Evolutionary conservation across 768 basidiomycete genomes (phyloP), one percentile per base, ranked within the genome.

Genomic region (Filobasidium floriforme): DNA sequence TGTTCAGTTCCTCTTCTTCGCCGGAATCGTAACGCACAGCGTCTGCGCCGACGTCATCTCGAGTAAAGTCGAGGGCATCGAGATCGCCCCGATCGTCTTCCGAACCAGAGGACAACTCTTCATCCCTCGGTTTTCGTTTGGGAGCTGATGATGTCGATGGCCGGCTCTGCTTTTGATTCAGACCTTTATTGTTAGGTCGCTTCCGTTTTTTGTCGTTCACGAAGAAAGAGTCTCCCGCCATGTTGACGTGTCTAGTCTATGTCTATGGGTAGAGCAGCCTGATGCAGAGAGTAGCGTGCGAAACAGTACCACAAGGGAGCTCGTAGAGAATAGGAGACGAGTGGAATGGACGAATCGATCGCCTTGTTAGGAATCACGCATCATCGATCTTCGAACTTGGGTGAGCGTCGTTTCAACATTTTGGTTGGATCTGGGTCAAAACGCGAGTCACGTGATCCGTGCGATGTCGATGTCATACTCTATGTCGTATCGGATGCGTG

Each of bases 21-120:
- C 61, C 69, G 10, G 62, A 70, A 64, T 70, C 71, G 40, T 63
- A 41, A 22, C 59, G 59, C 12, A 59, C 62, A 26, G 59, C 52
- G 37, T 65, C 22, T 40, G n/a, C 37, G 11, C 66, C 54, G 24
- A 57, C 49, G 15, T 60, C 79, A 66, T 84, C 83, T 41, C 81
- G 81, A 11, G 77, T 79, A 69, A 92, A 79, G 75, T 93, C 89
- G 81, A 92, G 83, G 74, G 88, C 86, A 71, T 89, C 88, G 61
- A 90, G 37, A 68, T 76, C 76, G 26, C 66, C 70, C 14, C 51
- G 63, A 19, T 66, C 73, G 28, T 66, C 73, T 32, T 51, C 51
- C 4, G 77, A 82, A 26, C 80, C 83, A 15, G 68, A 66, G 7
- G 60, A 60, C 15, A 68, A 43, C 54, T 65, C 67, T 24, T 68